A percentile compares a stretch with the other conserved stretches of the same genome.
Evolutionary conservation across 2,329 filamentous ascomycete species (phyloP).

Genomic region (Arthrinium puccinioides): DNA sequence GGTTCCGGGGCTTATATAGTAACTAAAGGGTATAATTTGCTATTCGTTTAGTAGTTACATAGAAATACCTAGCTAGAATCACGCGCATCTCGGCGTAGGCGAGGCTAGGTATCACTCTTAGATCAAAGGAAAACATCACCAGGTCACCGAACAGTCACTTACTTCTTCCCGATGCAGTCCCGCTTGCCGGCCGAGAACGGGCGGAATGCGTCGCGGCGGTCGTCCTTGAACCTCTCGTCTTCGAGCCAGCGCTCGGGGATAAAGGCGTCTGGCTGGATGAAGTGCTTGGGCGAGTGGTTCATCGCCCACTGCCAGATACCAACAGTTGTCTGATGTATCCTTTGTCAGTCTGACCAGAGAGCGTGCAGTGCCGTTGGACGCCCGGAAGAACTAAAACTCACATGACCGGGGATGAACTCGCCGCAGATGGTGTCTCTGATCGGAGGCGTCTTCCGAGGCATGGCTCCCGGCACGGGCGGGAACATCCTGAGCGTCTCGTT

Average conservation of each 20-base stretch:
- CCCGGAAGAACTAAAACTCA: background rate
- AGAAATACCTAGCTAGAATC: too few species aligned
- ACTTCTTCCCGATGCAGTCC: background rate
- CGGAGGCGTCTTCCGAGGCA: constrained; percentile 11
- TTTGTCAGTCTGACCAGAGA: background rate
- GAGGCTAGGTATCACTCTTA: too few species aligned
- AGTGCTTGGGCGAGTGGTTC: background rate
- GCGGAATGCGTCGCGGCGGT: background rate
- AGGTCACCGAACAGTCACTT: background rate
- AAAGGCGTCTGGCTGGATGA: background rate
- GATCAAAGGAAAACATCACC: too few species aligned
- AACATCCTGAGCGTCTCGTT: constrained; percentile 34
- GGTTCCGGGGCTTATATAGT: too few species aligned
- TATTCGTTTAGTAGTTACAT: too few species aligned
- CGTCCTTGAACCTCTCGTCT: background rate
- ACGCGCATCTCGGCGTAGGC: too few species aligned
- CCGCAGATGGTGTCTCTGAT: constrained; percentile 10
- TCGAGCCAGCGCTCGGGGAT: background rate
- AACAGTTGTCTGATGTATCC: constrained; percentile 20
- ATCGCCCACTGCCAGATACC: constrained; percentile 18
- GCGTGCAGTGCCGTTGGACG: background rate
- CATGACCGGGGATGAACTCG: constrained; percentile 6
- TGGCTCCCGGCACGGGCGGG: constrained; percentile 18
- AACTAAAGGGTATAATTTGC: too few species aligned
- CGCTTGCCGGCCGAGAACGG: background rate